A percentile compares a stretch with the other conserved stretches of the same genome.
These are phyloP conservation scores for Favolaschia claudopus DNA, from an alignment of 768 basidiomycete genomes.

Conservation along the genomic window DNA sequence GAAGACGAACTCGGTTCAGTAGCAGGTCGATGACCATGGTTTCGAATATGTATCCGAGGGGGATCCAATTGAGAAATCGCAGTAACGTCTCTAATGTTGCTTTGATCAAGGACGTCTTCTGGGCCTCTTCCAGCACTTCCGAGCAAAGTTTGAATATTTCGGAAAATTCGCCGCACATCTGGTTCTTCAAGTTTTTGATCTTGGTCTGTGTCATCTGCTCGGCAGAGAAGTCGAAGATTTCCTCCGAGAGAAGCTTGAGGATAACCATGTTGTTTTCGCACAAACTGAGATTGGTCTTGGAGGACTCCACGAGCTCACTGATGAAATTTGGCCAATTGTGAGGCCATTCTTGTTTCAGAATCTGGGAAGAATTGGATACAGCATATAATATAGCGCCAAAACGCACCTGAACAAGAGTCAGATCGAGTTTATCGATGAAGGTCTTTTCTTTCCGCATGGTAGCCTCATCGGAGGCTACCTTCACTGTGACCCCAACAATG, in stretches of 20 bases:
- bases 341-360: slow-evolving; percentile 99
- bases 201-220: slow-evolving; percentile 99
- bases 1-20: slow-evolving; percentile 78
- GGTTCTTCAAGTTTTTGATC: slow-evolving; percentile 96
- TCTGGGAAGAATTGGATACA: slow-evolving; percentile 56
- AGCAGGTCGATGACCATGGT: slow-evolving; percentile 96
- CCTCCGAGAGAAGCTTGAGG: slow-evolving; percentile 94
- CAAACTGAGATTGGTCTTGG: slow-evolving; percentile 92
- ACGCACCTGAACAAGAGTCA: slow-evolving; percentile 91
- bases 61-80: slow-evolving; percentile 99
- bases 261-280: slow-evolving; percentile 99
- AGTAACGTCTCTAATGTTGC: slow-evolving; percentile 94
- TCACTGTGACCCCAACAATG: slow-evolving; percentile 91
- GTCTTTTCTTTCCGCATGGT: slow-evolving; percentile 92
- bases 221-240: slow-evolving; percentile 98
- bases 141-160: slow-evolving; percentile 98
- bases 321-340: slow-evolving; percentile 99
- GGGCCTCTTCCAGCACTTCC: slow-evolving; percentile 96
- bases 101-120: slow-evolving; percentile 92
- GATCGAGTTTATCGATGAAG: slow-evolving; percentile 94
- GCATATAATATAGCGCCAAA: slow-evolving; percentile 9
- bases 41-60: slow-evolving; percentile 98
- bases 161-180: slow-evolving; percentile 96
- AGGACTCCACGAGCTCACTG: slow-evolving; percentile 95
- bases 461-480: slow-evolving; percentile 90